Base-by-base conservation (phyloP, 2,329 filamentous ascomycete genomes). In the Spiromastix sp. region DNA sequence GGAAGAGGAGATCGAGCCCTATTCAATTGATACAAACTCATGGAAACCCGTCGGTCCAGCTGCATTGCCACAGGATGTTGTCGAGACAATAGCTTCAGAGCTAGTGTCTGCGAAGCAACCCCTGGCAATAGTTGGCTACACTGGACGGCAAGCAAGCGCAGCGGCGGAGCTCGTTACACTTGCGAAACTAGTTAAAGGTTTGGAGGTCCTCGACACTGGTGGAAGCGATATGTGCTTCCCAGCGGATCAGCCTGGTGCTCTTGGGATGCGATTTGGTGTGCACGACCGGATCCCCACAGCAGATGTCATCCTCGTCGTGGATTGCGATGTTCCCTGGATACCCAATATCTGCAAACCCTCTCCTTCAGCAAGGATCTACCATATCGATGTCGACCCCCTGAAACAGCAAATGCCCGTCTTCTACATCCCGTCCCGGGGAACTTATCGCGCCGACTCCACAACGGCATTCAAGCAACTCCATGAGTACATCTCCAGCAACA, bases 281-380 rank as follows among this genome's bases (percentile, higher is more conserved):
- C 81, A 93, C 34, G 75, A 83, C 2, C 67, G 70, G 27, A 83
- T 94, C 52, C 72, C 69, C 39, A 75, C 75, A 0, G 85, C 87
- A 0, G 89, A 95, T 54, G 74, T 85, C 8, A 93, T 95, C 40
- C 46, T 95, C 1, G 79, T 94, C 2, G 53, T 93, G 16, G 82
- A 95, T 57, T 93, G 85, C 44, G 87, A 95, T 51, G 85, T 94
- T 0, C 87, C 87, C 0, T 95, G 86, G 85, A 86, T 95, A 37
- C 78, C 80, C n/a, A 91, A 85, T 0, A 75, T 77, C 41, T 78
- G 72, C 59, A 68, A 69, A 30, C 78, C 78, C 0, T 67, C 63
- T 3, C 55, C 63, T 2, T 59, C 63, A 5, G 70, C 76, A 2
- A 74, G 67, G 40, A 72, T 82, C 42, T 70, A 74, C 38, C 78